Evolutionary conservation across 2,329 filamentous ascomycete species (phyloP).

Genomic region (Phoma sp.): DNA sequence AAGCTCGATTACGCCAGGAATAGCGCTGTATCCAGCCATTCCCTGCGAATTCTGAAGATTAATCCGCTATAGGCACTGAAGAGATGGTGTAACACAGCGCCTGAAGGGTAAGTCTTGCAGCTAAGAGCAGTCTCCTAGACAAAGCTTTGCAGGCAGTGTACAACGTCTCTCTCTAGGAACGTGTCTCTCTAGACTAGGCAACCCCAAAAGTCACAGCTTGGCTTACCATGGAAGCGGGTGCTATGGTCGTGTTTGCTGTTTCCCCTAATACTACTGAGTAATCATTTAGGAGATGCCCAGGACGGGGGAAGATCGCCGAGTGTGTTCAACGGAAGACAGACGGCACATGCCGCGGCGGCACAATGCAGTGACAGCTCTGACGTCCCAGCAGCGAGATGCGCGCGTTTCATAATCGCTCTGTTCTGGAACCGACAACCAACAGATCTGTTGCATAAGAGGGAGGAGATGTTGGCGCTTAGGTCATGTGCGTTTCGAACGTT

Average conservation of each 20-base stretch:
- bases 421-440: background rate
- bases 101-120: too few species aligned
- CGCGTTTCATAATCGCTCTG: conserved; percentile 6
- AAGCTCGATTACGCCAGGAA: background rate
- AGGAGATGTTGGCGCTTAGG: conserved; percentile 1
- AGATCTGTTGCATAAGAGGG: background rate
- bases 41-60: background rate
- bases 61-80: too few species aligned
- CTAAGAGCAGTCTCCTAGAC: background rate
- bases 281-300: conserved; percentile 3
- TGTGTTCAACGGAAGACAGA: conserved; percentile 10
- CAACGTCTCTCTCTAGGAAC: too few species aligned
- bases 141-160: too few species aligned
- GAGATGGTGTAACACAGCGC: too few species aligned
- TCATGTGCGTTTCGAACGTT: conserved; percentile 2
- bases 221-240: background rate
- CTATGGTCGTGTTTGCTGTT: background rate
- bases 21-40: background rate
- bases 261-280: conserved; percentile 4
- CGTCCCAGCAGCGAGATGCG: conserved; percentile 15
- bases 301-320: background rate
- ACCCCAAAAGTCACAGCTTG: too few species aligned
- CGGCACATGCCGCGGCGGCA: conserved; percentile 15
- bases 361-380: conserved; percentile 23
- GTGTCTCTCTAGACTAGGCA: too few species aligned